phyloP scores from a whole-genome alignment of 129 eudicot genomes.

The Tagetes patula region DNA sequence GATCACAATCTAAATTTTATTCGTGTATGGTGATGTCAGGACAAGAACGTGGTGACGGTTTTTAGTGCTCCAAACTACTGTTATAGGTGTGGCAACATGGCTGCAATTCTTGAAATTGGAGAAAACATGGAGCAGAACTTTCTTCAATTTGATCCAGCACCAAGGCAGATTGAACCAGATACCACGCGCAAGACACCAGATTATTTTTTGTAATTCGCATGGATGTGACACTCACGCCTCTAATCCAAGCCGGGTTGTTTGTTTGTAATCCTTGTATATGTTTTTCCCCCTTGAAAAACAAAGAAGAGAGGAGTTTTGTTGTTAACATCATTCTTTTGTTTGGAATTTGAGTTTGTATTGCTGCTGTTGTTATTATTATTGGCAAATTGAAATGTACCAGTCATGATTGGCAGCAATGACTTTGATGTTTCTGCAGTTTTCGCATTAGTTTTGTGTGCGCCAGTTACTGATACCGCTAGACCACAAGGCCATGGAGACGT shows the following conservation, averaged over 20 bases:
- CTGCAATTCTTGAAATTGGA: constrained; percentile 85
- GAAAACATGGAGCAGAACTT: constrained; percentile 94
- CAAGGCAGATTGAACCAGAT: constrained; percentile 93
- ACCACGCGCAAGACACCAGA: constrained; percentile 95
- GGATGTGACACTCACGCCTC: constrained; percentile 2
- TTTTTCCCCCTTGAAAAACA: constrained; percentile 20
- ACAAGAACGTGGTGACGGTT: constrained; percentile 89
- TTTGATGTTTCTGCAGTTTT: not conserved
- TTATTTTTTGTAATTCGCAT: constrained; percentile 64
- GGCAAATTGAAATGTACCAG: constrained; percentile 17
- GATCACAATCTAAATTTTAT: not conserved
- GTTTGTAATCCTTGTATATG: constrained; percentile 71
- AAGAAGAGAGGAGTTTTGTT: constrained; percentile 11
- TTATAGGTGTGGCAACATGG: constrained; percentile 88
- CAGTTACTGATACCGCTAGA: too few species aligned
- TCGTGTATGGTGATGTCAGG: constrained; percentile 34
- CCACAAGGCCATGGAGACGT: too few species aligned
- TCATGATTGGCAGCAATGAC: constrained; percentile 9
- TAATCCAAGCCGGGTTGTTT: constrained; percentile 24
- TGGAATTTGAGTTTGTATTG: constrained; percentile 28
- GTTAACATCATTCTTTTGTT: constrained; percentile 63
- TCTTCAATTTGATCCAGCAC: constrained; percentile 96
- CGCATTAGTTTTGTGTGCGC: too few species aligned
- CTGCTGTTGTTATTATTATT: constrained; percentile 16
- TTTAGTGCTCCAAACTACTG: constrained; percentile 93